Base-by-base conservation (phyloP, 176 grass and related monocot genomes). In the Thinopyrum elongatum region DNA sequence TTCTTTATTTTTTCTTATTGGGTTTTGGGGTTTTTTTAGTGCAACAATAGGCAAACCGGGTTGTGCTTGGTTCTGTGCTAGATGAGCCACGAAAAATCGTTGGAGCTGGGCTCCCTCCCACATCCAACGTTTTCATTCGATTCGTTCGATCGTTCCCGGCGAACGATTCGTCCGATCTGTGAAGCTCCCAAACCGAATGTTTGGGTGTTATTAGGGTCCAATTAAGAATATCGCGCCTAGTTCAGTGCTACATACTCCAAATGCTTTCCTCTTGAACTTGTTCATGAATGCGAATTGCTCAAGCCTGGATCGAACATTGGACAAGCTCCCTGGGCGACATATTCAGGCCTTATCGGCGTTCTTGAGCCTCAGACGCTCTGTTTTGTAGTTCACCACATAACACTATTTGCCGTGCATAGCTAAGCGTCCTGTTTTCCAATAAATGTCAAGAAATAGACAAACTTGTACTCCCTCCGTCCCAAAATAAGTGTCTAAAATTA, bases 221-320 rank as follows among this genome's bases (percentile, higher is more conserved):
- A 70, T 63, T 63, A 70, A 63, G 10, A 80, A 51, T 17, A 81
- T 63, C 46, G 57, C 6, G 15, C 30, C 42, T 46, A 72, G 73
- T 73, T 69, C 17, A n/a, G 11, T 34, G 67, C 36, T 44, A 88
- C 90, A 84, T 91, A 98, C 93, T 83, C 90, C 83, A 26, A 98
- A 74, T 51, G 83, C 95, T 77, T 93, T 98, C 85, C 93, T 98
- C 68, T 98, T 98, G 76, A 98, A 93, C 77, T 91, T 95, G 85
- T 95, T 95, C 95, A 95, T 98, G 33, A 84, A 81, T 68, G 95
- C 85, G 85, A 95, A 95, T 47, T 98, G 95, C 74, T 92, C 93
- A 12, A 98, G 73, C 36, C 85, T 93, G 10, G 55, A 87, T 46
- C 11, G 42, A 46, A 46, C 42, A 84, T 68, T 87, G 94, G 73